A percentile compares a stretch with the other conserved stretches of the same genome.
Conservation (phyloP, 257 asterid species). For the Apocynum venetum region DNA sequence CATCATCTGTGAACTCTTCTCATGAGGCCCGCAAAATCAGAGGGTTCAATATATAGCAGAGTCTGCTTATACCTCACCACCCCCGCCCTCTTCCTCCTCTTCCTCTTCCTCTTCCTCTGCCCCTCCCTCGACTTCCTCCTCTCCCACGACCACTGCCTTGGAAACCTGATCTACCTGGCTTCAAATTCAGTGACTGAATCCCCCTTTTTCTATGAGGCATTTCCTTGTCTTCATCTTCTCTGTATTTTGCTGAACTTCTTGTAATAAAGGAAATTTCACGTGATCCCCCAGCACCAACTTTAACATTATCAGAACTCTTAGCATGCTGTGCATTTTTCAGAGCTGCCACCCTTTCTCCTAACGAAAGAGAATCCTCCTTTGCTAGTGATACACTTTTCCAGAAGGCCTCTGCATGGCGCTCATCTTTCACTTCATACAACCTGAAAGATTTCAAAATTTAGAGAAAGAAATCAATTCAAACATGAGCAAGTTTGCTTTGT, state of each 20-base stretch:
- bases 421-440: conserved; percentile 86
- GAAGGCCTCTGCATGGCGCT: conserved; percentile 88
- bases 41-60: background rate
- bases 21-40: background rate
- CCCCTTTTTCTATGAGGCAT: conserved; percentile 64
- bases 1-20: background rate
- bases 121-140: conserved; percentile 37
- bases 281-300: conserved; percentile 79
- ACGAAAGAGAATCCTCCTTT: conserved; percentile 70
- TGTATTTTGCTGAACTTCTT: conserved; percentile 49
- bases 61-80: background rate
- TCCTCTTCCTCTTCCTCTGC: conserved; percentile 35
- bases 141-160: conserved; percentile 48
- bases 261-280: conserved; percentile 76
- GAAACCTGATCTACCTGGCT: conserved; percentile 36
- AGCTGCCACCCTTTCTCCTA: conserved; percentile 76
- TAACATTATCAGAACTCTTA: conserved; percentile 37
- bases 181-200: conserved; percentile 57
- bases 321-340: conserved; percentile 23
- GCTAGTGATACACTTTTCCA: conserved; percentile 56
- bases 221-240: conserved; percentile 54
- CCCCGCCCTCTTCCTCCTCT: conserved; percentile 21
- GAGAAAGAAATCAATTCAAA: background rate
- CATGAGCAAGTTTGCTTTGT: background rate
- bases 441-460: conserved; percentile 35